Base-by-base conservation (phyloP, 805 yeast genomes). In the Cyberlindnera saturnus region DNA sequence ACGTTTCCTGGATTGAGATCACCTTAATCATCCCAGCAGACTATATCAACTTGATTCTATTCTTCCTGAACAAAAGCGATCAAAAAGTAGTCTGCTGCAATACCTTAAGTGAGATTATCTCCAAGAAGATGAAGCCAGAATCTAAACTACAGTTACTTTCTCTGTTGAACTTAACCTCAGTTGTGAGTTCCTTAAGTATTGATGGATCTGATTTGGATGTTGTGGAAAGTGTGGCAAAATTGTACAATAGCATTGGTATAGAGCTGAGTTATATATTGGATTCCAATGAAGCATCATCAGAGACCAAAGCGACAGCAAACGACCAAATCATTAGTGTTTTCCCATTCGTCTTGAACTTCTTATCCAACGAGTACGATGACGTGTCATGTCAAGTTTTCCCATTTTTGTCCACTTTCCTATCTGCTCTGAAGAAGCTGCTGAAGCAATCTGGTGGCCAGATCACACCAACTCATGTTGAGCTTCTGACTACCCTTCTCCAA, bases 351-450 rank as follows among this genome's bases (percentile, higher is more conserved):
- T 72, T 91, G 45, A 73, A 72, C 46, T 86, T 83, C 50, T 72
- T 93, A 59, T 74, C 78, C 28, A 84, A 88, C 60, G 95, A 83
- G 49, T 89, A 82, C 57, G 98, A 93, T 62, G 97, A 93, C 52
- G 82, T 91, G 13, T 79, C 95, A 1, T 71, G 75, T 32, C 95
- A 87, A 61, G 84, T 88, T 6, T 84, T 91, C 57, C 83, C 93
- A 8, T 85, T 88, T 55, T 67, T 93, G 37, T 77, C 86, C 32
- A 85, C 80, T 41, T 89, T 82, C 59, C 67, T 93, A 47, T 65
- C 86, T 10, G 73, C 82, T 36, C 66, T 89, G 51, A 86, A 79
- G 65, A 87, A 79, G 57, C 67, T 58, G 49, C 62, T 59, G 55
- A 70, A 63, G 52, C 68, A 62, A 40, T 69, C 60, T 34, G 60